A percentile compares a stretch with the other conserved stretches of the same genome.
phyloP scores from a whole-genome alignment of 2,329 filamentous ascomycete genomes.

The Dactylonectria macrodidyma region DNA sequence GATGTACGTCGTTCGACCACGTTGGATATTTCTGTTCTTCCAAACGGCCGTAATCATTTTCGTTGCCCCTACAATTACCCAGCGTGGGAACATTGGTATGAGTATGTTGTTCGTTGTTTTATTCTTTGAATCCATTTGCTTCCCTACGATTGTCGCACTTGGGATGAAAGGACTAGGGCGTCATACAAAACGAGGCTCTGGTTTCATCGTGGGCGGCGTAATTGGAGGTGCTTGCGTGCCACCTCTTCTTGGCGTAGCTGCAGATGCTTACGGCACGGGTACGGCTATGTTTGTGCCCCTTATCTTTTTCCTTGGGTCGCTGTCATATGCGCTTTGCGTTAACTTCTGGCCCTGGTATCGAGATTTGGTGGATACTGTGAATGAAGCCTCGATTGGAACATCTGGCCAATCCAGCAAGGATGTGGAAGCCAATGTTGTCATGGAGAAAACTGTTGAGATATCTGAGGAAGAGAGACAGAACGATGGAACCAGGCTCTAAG shows the following conservation, averaged over 20 bases:
- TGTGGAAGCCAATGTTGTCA: neutral
- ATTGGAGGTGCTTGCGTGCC: slow-evolving; percentile 81
- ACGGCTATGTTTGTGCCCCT: slow-evolving; percentile 78
- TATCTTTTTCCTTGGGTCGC: slow-evolving; percentile 69
- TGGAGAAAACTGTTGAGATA: neutral
- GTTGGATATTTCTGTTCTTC: slow-evolving; percentile 78
- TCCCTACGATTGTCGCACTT: slow-evolving; percentile 85
- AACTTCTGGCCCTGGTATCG: slow-evolving; percentile 65
- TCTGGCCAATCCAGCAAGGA: neutral
- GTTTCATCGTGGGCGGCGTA: slow-evolving; percentile 78
- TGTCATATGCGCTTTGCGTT: slow-evolving; percentile 70
- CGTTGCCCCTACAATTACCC: slow-evolving; percentile 63
- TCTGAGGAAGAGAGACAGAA: neutral
- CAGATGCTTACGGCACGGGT: slow-evolving; percentile 73
- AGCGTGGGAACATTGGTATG: slow-evolving; percentile 62
- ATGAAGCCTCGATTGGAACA: neutral
- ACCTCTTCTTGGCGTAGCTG: slow-evolving; percentile 77
- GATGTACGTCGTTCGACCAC: slow-evolving; percentile 77
- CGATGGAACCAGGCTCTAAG: neutral
- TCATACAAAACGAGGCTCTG: slow-evolving; percentile 82
- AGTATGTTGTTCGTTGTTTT: slow-evolving; percentile 78
- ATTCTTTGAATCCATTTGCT: slow-evolving; percentile 86
- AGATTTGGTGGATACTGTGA: neutral
- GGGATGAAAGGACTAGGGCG: slow-evolving; percentile 82
- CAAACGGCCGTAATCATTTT: slow-evolving; percentile 77